Evolutionary conservation across 441 rosid species (phyloP).

Genomic region (Erysimum cheiri): DNA sequence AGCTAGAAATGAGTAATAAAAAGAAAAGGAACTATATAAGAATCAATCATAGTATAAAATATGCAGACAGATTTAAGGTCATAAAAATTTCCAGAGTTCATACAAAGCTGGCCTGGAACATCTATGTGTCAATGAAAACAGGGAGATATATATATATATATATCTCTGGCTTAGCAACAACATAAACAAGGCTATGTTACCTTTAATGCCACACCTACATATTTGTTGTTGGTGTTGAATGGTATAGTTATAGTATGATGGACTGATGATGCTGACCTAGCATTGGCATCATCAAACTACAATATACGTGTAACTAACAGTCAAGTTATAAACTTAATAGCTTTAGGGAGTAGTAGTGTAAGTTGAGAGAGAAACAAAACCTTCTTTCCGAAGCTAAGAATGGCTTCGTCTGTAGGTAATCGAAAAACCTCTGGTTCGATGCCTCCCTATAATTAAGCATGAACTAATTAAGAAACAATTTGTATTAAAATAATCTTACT

Average conservation of each 20-base stretch:
- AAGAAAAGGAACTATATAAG: not conserved
- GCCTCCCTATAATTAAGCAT: conserved; percentile 57
- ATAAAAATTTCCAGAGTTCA: too few relatives aligned
- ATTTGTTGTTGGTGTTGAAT: conserved; percentile 88
- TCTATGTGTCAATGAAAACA: conserved; percentile 1
- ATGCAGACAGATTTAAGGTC: not conserved
- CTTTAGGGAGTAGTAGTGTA: not conserved
- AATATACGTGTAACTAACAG: conserved; percentile 30
- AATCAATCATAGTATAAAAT: conserved; percentile 12
- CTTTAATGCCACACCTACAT: conserved; percentile 82
- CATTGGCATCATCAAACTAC: conserved; percentile 75
- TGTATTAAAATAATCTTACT: not conserved
- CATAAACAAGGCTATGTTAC: conserved; percentile 14
- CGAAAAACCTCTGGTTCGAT: conserved; percentile 72
- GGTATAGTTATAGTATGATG: conserved; percentile 72
- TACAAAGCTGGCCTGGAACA: too few relatives aligned
- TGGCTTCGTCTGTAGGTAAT: conserved; percentile 91
- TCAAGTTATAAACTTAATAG: conserved; percentile 15
- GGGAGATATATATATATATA: not conserved
- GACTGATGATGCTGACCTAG: conserved; percentile 63
- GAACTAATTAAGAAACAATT: not conserved
- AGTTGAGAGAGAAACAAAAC: conserved; percentile 44
- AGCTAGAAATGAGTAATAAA: conserved; percentile 43
- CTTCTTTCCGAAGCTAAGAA: conserved; percentile 85
- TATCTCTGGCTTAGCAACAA: not conserved